Evolutionary conservation across 2,329 filamentous ascomycete species (phyloP).

Genomic region (Mycogone perniciosa): DNA sequence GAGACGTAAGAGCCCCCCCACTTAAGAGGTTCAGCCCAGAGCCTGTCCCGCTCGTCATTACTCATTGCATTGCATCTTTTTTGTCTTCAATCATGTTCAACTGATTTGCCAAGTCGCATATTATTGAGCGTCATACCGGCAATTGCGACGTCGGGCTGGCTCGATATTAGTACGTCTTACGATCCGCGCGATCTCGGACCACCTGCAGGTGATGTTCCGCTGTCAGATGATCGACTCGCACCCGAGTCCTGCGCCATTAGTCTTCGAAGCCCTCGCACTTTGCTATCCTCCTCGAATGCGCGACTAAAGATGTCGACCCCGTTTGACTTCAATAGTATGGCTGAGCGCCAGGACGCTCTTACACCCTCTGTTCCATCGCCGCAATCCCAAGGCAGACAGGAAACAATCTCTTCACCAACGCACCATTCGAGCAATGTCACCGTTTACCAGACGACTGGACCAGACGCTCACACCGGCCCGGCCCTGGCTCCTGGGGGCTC

Average conservation of each 20-base stretch:
- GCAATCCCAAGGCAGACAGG: slow-evolving; percentile 19
- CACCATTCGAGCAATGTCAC: slow-evolving; percentile 29
- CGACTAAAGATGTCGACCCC: slow-evolving; percentile 5
- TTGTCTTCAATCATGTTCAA: too few relatives aligned
- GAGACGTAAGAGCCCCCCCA: too few relatives aligned
- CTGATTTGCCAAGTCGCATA: too few relatives aligned
- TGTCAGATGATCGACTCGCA: neutral
- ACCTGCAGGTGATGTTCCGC: too few relatives aligned
- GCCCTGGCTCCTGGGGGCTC: slow-evolving; percentile 29
- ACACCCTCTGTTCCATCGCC: slow-evolving; percentile 11
- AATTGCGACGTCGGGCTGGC: too few relatives aligned
- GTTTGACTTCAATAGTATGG: slow-evolving; percentile 21
- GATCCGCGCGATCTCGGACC: too few relatives aligned
- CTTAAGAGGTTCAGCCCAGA: too few relatives aligned
- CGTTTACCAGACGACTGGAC: slow-evolving; percentile 35
- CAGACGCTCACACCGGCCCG: slow-evolving; percentile 31
- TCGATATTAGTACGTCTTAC: too few relatives aligned
- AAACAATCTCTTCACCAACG: slow-evolving; percentile 13
- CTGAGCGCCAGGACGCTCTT: neutral
- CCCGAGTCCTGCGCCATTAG: neutral
- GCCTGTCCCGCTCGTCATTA: too few relatives aligned
- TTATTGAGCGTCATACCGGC: too few relatives aligned
- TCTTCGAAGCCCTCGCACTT: too few relatives aligned
- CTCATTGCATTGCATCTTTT: too few relatives aligned
- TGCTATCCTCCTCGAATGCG: neutral